Conservation (phyloP, 176 grass and related monocot species). For the Elaeis guineensis region DNA sequence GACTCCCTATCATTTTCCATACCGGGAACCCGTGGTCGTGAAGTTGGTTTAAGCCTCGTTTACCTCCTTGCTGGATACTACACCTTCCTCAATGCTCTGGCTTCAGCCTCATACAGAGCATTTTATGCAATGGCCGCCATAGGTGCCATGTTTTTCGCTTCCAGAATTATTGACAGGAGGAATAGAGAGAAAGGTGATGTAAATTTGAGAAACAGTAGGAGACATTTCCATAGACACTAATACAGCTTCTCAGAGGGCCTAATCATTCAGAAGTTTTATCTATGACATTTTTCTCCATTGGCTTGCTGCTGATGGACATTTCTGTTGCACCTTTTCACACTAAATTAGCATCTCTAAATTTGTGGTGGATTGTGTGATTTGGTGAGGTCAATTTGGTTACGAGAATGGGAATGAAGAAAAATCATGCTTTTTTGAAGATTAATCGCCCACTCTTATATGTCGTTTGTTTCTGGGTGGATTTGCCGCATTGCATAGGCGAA, state of each 20-base stretch:
- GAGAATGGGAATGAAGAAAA: no score
- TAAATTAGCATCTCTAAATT: no score
- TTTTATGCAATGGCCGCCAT: conserved; percentile 68
- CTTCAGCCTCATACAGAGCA: conserved; percentile 56
- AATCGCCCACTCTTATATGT: no score
- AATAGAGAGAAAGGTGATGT: conserved; percentile 40
- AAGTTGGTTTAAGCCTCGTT: conserved; percentile 62
- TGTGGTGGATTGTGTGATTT: no score
- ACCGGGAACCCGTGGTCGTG: conserved; percentile 26
- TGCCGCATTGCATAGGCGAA: no score
- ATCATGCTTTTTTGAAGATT: no score
- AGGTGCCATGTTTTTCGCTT: conserved; percentile 53
- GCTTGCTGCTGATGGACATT: no score
- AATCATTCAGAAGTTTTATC: no score
- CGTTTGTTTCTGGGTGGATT: no score
- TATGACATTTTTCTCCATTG: no score
- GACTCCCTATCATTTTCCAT: conserved; percentile 42
- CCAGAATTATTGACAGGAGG: conserved; percentile 48
- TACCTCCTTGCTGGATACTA: conserved; percentile 81
- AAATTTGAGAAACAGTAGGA: conserved; percentile 50
- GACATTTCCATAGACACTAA: conserved; percentile 88
- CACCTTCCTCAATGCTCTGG: conserved; percentile 52
- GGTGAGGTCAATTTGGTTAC: no score
- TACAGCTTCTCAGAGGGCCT: not conserved
- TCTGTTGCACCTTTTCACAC: no score